phyloP scores from a whole-genome alignment of 1,284 basidiomycete genomes.

The Ustilago hordei region DNA sequence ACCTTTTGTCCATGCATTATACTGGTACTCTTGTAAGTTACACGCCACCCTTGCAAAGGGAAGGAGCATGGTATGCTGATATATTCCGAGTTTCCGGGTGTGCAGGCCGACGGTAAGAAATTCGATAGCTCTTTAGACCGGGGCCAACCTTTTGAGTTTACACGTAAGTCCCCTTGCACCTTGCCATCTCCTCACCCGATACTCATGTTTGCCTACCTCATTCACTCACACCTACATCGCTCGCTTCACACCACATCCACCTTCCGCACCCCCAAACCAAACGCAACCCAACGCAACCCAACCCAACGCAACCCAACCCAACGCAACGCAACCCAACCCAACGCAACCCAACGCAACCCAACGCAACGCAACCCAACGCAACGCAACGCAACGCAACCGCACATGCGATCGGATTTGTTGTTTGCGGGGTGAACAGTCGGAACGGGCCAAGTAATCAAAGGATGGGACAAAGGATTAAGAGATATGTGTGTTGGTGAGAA shows the following conservation, averaged over 20 bases:
- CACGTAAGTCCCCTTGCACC: constrained; percentile 25
- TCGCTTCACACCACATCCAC: not conserved
- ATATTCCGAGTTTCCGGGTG: too few relatives aligned
- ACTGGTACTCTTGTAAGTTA: constrained; percentile 75
- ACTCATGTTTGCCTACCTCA: not conserved
- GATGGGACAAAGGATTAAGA: constrained; percentile 72
- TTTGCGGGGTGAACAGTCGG: constrained; percentile 74
- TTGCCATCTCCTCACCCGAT: not conserved
- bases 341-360: too few relatives aligned
- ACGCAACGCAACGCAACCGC: too few relatives aligned
- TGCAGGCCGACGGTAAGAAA: constrained; percentile 76
- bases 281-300: not conserved
- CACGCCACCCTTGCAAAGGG: too few relatives aligned
- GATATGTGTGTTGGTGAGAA: constrained; percentile 91
- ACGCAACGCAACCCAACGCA: too few relatives aligned
- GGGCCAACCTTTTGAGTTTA: constrained; percentile 74
- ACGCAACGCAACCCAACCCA: too few relatives aligned
- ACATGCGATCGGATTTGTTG: too few relatives aligned
- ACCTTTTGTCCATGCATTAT: constrained; percentile 77
- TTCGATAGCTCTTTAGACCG: constrained; percentile 82
- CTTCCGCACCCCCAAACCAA: too few relatives aligned
- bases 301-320: too few relatives aligned
- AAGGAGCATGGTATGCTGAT: not conserved
- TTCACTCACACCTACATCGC: too few relatives aligned
- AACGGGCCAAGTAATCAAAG: constrained; percentile 81